phyloP scores from a whole-genome alignment of 2,329 filamentous ascomycete species.

The Sarocladium oryzae region DNA sequence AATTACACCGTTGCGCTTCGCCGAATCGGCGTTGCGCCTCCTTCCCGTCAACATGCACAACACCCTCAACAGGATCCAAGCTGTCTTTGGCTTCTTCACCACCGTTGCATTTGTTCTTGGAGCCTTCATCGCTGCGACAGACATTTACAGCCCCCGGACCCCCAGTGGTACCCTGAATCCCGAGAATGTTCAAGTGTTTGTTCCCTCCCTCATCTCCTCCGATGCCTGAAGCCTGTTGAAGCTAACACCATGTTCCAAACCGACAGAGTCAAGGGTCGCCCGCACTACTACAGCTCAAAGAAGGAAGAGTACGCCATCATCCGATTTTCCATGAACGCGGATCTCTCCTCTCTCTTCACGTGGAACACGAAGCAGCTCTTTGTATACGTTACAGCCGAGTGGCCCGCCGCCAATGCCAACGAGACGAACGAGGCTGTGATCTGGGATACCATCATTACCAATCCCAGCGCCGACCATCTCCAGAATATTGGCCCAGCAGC shows the following conservation, averaged over 20 bases:
- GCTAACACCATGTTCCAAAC: not conserved
- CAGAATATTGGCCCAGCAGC: constrained; percentile 53
- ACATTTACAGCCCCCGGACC: constrained; percentile 62
- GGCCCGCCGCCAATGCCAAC: constrained; percentile 36
- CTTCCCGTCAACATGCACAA: constrained; percentile 66
- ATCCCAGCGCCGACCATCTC: constrained; percentile 57
- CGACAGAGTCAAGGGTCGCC: constrained; percentile 72
- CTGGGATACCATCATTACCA: constrained; percentile 92
- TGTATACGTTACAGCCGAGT: constrained; percentile 85
- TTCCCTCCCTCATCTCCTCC: too few species aligned
- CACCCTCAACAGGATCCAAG: constrained; percentile 75
- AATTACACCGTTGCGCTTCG: not conserved
- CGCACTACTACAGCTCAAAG: constrained; percentile 91
- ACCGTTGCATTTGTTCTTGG: constrained; percentile 82
- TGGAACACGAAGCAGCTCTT: constrained; percentile 99
- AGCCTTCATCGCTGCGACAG: constrained; percentile 72
- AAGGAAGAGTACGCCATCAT: constrained; percentile 95
- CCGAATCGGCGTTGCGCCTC: not conserved
- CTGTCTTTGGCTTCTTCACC: constrained; percentile 96
- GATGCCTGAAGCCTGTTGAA: too few species aligned
- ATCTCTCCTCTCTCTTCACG: constrained; percentile 87
- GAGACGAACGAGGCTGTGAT: constrained; percentile 71
- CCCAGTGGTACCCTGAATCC: constrained; percentile 59
- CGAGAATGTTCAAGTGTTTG: constrained; percentile 80
- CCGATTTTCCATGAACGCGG: constrained; percentile 86